Percentiles rank a stretch among this genome's conserved stretches.
Evolutionary conservation across 164 flowering plant species (phyloP).

Genomic region (Sextonia rubra): DNA sequence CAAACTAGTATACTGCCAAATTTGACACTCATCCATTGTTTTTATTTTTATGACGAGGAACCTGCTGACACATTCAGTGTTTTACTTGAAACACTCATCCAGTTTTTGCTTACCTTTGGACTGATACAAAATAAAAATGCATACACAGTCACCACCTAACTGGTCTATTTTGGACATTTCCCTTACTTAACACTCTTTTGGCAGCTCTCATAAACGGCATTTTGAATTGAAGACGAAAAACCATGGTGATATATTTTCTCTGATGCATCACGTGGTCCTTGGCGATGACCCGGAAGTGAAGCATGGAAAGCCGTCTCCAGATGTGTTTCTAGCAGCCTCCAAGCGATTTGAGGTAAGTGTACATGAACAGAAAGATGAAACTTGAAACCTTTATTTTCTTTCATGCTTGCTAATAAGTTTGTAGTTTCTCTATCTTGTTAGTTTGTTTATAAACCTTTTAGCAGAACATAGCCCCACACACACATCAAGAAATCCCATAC

Average conservation of each 20-base stretch:
- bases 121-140: too few relatives aligned
- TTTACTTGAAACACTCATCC: too few relatives aligned
- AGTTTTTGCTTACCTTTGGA: too few relatives aligned
- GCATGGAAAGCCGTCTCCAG: conserved; percentile 92
- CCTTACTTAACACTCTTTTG: conserved; percentile 16
- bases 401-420: not conserved
- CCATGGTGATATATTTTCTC: conserved; percentile 68
- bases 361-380: not conserved
- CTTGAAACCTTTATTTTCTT: not conserved
- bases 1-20: too few relatives aligned
- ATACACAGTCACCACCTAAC: not conserved
- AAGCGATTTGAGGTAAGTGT: conserved; percentile 81
- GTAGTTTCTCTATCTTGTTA: not conserved
- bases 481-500: too few relatives aligned
- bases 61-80: too few relatives aligned
- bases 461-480: too few relatives aligned
- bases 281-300: conserved; percentile 98
- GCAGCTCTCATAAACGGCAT: conserved; percentile 72
- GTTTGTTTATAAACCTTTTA: too few relatives aligned
- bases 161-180: not conserved
- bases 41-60: too few relatives aligned
- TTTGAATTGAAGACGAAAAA: conserved; percentile 79
- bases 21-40: too few relatives aligned
- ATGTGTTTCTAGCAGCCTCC: conserved; percentile 79
- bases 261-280: conserved; percentile 92